phyloP scores from a whole-genome alignment of 495 filamentous ascomycete species.

The Thermochaetoides thermophila region DNA sequence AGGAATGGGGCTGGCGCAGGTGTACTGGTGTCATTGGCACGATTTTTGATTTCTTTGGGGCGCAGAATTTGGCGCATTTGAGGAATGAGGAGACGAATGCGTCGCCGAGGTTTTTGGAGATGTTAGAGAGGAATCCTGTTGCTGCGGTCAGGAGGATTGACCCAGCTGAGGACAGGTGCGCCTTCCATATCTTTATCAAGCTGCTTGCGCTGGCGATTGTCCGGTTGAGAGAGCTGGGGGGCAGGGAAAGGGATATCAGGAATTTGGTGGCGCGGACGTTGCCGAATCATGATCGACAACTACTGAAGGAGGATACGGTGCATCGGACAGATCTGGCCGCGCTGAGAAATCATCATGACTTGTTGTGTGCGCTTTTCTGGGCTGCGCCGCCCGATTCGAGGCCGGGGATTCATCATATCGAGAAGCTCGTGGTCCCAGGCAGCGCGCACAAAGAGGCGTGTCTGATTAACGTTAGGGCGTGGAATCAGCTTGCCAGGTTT shows the following conservation, averaged over 20 bases:
- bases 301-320: slow-evolving; percentile 68
- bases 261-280: slow-evolving; percentile 66
- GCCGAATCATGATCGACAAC: slow-evolving; percentile 77
- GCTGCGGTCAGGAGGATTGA: slow-evolving; percentile 43
- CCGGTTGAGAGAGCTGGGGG: slow-evolving; percentile 38
- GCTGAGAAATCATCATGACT: slow-evolving; percentile 83
- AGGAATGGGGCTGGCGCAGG: slow-evolving; percentile 72
- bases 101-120: slow-evolving; percentile 66
- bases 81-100: slow-evolving; percentile 59
- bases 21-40: slow-evolving; percentile 63
- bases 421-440: slow-evolving; percentile 61
- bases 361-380: slow-evolving; percentile 82
- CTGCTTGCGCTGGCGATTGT: slow-evolving; percentile 57
- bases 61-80: slow-evolving; percentile 55
- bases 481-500: slow-evolving; percentile 65
- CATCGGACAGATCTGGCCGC: slow-evolving; percentile 66
- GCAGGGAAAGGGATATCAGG: slow-evolving; percentile 55
- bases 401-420: slow-evolving; percentile 55
- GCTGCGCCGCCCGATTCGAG: slow-evolving; percentile 56
- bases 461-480: slow-evolving; percentile 65
- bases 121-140: slow-evolving; percentile 47
- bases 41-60: slow-evolving; percentile 85
- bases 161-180: slow-evolving; percentile 60
- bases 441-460: slow-evolving; percentile 77
- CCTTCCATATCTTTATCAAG: slow-evolving; percentile 92